A percentile compares a stretch with the other conserved stretches of the same genome.
Conservation (phyloP, 192 early-diverging fungal species). For the Gryganskiella cystojenkinii region DNA sequence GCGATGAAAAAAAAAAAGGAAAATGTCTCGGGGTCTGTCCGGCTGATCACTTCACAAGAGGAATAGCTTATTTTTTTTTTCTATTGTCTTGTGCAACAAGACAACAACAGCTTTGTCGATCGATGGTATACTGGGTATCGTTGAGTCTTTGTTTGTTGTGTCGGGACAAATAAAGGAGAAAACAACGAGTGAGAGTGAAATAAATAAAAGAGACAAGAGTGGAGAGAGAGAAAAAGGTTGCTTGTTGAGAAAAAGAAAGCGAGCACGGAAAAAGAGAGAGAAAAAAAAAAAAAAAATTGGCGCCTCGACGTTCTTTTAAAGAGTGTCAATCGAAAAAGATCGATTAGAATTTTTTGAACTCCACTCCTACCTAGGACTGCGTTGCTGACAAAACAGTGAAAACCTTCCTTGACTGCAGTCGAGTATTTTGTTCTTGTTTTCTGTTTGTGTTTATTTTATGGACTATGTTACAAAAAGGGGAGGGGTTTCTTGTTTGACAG, state of each 20-base stretch:
- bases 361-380: too few relatives aligned
- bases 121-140: not conserved
- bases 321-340: too few relatives aligned
- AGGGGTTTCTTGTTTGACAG: too few relatives aligned
- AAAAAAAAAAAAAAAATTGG: constrained; percentile 1
- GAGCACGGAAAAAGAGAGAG: not conserved
- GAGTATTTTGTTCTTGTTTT: too few relatives aligned
- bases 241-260: not conserved
- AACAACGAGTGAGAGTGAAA: not conserved
- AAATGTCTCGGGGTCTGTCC: not conserved
- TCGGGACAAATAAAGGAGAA: not conserved
- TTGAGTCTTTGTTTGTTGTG: not conserved
- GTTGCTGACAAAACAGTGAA: too few relatives aligned
- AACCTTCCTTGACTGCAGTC: too few relatives aligned
- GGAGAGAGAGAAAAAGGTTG: not conserved
- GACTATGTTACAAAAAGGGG: too few relatives aligned
- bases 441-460: too few relatives aligned
- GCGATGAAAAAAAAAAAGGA: not conserved
- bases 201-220: not conserved
- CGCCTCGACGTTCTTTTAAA: too few relatives aligned
- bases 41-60: not conserved
- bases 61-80: not conserved
- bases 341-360: too few relatives aligned
- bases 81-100: not conserved
- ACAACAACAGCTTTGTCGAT: too few relatives aligned